Evolutionary conservation across 495 filamentous ascomycete genomes (phyloP), one percentile per base, ranked within the genome.

Genomic region (Xylaria flabelliformis): DNA sequence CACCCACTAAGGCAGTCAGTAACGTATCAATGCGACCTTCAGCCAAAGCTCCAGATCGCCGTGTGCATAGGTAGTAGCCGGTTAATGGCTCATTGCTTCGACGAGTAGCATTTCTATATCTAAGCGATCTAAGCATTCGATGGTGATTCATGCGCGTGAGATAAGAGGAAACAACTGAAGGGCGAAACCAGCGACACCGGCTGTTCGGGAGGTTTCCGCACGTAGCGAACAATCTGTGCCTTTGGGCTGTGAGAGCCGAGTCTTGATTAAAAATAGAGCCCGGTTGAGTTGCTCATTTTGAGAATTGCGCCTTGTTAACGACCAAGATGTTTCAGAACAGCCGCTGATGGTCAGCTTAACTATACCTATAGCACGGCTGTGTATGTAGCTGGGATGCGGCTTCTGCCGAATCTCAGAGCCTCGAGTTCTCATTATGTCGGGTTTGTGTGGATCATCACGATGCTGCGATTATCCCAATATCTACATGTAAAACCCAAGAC

Each of bases 71-170:
- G 26, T 29, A 56, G 44, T 50, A 46, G 17, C 24, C 39, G 51
- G 39, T 39, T 69, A 59, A 44, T 69, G 66, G 66, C 53, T 21
- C 48, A 55, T 24, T 32, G 64, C 1, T n/a, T 56, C 34, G n/a
- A 44, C 48, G 66, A 68, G 53, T 46, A 68, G 64, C 41, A 67
- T 55, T 42, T 9, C 63, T 12, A n/a, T 44, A 46, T 34, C 39
- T 34, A 34, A 68, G 29, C 48, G 42, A 68, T 42, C 34, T 59
- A 67, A 42, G 24, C 53, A 46, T 9, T 50, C 21, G 34, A 68
- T 10, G 51, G 21, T 21, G 10, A 51, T 69, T 59, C 48, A 69
- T 59, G 39, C 53, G 51, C 34, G 50, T 26, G 53, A 6, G 51
- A 55, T 55, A 55, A 24, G 51, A 26, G 21, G 51, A 53, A n/a